A percentile compares a stretch with the other conserved stretches of the same genome.
These are phyloP conservation scores for Fistulinella prunicolor DNA, from an alignment of 768 basidiomycete species.

Conservation along the genomic window DNA sequence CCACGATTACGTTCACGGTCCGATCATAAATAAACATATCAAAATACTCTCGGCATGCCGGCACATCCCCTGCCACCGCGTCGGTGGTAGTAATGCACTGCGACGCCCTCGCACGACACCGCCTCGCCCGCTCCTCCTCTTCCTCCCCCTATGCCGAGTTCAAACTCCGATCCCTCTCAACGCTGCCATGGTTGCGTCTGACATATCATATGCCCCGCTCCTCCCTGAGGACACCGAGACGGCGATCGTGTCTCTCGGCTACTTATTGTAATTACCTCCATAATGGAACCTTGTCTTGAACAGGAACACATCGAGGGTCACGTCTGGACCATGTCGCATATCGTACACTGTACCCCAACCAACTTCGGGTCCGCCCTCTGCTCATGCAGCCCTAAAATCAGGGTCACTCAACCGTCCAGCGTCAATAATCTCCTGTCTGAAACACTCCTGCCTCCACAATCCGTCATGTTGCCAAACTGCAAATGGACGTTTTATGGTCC, in stretches of 20 bases:
- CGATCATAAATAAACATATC: conserved; percentile 26
- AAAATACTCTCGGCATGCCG: conserved; percentile 27
- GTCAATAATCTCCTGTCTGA: not conserved
- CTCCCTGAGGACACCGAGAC: not conserved
- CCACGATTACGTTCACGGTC: conserved; percentile 29
- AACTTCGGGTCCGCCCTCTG: not conserved
- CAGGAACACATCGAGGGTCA: not conserved
- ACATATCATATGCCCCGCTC: not conserved
- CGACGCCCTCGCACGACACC: not conserved
- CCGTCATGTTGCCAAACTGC: not conserved
- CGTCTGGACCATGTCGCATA: too few species aligned
- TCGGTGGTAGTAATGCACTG: not conserved
- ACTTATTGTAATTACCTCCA: too few species aligned
- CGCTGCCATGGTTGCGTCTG: not conserved
- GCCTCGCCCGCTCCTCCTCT: not conserved
- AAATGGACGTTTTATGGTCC: too few species aligned
- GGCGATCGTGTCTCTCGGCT: not conserved
- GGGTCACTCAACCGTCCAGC: not conserved
- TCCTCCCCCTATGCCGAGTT: too few species aligned
- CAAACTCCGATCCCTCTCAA: not conserved
- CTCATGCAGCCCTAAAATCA: too few species aligned
- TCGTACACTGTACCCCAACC: not conserved
- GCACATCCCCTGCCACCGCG: conserved; percentile 5
- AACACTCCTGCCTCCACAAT: not conserved
- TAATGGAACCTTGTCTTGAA: not conserved